These are phyloP conservation scores for Boletus rubescentipes DNA, from an alignment of 768 basidiomycete species.

Conservation along the genomic window DNA sequence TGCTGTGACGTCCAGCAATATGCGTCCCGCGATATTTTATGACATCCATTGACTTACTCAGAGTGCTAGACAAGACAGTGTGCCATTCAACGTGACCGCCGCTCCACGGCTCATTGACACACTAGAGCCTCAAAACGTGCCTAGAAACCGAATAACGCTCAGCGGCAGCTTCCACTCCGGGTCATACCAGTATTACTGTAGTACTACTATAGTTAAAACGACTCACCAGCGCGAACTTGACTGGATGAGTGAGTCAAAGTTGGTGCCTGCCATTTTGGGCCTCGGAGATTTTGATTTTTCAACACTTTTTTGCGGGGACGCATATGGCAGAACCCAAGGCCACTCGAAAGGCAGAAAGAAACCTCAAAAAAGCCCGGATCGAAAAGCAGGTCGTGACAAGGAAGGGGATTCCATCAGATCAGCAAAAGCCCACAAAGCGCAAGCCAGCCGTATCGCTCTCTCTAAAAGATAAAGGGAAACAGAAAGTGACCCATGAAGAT, in stretches of 20 bases:
- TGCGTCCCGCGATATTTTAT: not conserved
- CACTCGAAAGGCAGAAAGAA: constrained; percentile 22
- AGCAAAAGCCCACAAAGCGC: constrained; percentile 1
- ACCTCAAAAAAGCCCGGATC: constrained; percentile 25
- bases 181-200: too few relatives aligned
- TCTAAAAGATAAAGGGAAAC: constrained; percentile 33
- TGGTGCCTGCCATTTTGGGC: not conserved
- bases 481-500: constrained; percentile 4
- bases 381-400: constrained; percentile 10
- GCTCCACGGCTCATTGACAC: too few relatives aligned
- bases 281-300: not conserved
- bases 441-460: constrained; percentile 10
- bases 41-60: not conserved
- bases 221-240: too few relatives aligned
- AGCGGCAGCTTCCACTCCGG: too few relatives aligned
- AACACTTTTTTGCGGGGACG: not conserved
- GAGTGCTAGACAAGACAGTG: not conserved
- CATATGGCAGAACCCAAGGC: constrained; percentile 18
- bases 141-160: not conserved
- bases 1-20: too few relatives aligned
- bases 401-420: not conserved
- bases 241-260: too few relatives aligned
- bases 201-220: too few relatives aligned
- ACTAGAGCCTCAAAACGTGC: not conserved
- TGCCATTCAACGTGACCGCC: too few relatives aligned